These are phyloP conservation scores for Luffa acutangula DNA, from an alignment of 306 rosid species.

Conservation along the genomic window DNA sequence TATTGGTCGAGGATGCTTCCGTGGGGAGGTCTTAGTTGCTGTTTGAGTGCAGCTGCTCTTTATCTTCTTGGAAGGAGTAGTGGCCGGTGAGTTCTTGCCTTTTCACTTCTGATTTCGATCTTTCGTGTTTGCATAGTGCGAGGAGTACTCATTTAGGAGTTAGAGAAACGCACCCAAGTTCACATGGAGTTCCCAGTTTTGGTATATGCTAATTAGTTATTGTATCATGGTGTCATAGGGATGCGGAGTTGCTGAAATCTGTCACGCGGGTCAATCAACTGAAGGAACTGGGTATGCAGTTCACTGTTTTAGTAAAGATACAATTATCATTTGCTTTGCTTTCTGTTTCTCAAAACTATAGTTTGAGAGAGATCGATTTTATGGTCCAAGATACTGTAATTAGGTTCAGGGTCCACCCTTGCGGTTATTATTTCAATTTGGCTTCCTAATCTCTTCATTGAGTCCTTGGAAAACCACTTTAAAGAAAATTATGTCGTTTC, in stretches of 20 bases:
- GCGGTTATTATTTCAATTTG: neutral
- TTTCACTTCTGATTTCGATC: neutral
- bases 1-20: slow-evolving; percentile 51
- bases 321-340: neutral
- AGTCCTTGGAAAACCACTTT: too few species aligned
- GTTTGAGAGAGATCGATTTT: neutral
- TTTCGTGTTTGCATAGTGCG: neutral
- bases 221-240: slow-evolving; percentile 36
- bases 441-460: neutral
- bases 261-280: slow-evolving; percentile 75
- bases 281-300: slow-evolving; percentile 67
- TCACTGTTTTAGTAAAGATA: neutral
- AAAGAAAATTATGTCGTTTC: neutral
- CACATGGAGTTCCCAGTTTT: neutral
- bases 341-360: neutral
- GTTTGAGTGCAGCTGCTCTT: slow-evolving; percentile 92
- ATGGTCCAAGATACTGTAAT: neutral
- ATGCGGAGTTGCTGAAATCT: slow-evolving; percentile 68
- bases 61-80: slow-evolving; percentile 94
- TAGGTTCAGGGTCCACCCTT: neutral
- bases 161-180: neutral
- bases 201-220: neutral
- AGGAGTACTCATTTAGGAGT: neutral
- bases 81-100: slow-evolving; percentile 46
- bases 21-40: slow-evolving; percentile 92